These are phyloP conservation scores for Juglanconis oblonga DNA, from an alignment of 2,329 filamentous ascomycete genomes.

Conservation along the genomic window DNA sequence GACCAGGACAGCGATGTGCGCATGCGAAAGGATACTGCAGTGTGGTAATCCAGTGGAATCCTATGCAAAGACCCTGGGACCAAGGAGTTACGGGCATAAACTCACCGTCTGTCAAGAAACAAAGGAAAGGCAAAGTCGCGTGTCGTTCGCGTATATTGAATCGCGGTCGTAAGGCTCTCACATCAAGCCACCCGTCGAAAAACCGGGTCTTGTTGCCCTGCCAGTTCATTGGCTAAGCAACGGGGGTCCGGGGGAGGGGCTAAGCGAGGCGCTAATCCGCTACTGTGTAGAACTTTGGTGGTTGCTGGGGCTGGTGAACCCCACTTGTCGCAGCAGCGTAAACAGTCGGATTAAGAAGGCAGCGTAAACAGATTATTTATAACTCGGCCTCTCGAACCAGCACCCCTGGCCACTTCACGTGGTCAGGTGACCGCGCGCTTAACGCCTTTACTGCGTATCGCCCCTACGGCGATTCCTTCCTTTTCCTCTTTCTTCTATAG, in stretches of 20 bases:
- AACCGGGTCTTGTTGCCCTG: conserved; percentile 14
- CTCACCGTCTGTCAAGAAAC: background rate
- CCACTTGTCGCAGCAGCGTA: conserved; percentile 2
- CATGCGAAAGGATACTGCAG: background rate
- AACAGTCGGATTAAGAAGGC: conserved; percentile 11
- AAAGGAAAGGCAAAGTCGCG: conserved; percentile 6
- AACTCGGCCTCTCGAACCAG: too few species aligned
- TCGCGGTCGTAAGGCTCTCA: conserved; percentile 10
- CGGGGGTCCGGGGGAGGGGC: background rate
- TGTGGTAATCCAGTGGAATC: background rate
- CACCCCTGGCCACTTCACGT: too few species aligned
- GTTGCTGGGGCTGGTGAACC: conserved; percentile 16
- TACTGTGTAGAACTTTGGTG: conserved; percentile 4
- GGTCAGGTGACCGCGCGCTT: background rate
- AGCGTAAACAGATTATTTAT: background rate
- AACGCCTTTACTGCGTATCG: too few species aligned
- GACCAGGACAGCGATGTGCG: background rate
- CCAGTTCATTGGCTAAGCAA: conserved; percentile 15
- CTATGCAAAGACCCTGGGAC: background rate
- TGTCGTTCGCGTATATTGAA: conserved; percentile 17
- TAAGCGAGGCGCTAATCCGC: background rate
- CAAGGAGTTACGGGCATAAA: background rate
- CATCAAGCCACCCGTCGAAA: background rate
- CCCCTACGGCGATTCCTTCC: too few species aligned
- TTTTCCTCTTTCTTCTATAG: too few species aligned